Evolutionary conservation across 164 flowering plant genomes (phyloP).

Genomic region (Platanus orientalis): DNA sequence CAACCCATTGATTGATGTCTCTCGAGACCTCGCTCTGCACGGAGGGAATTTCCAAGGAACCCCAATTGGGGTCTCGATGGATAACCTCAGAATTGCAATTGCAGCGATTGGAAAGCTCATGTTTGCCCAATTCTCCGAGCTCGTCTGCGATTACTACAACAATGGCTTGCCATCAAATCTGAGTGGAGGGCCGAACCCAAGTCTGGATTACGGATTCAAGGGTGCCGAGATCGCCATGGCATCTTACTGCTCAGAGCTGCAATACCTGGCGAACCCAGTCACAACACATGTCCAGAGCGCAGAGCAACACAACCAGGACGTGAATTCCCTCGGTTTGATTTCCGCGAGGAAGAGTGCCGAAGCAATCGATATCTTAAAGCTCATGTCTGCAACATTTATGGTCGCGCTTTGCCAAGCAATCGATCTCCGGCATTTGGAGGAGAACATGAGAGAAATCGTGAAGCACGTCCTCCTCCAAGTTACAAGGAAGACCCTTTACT

Average conservation of each 20-base stretch:
- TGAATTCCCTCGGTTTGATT: conserved; percentile 45
- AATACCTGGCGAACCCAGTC: conserved; percentile 23
- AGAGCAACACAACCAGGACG: too few species aligned
- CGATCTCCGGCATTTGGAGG: conserved; percentile 50
- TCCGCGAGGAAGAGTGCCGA: conserved; percentile 49
- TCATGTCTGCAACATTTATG: conserved; percentile 45
- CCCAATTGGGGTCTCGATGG: conserved; percentile 36
- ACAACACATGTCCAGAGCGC: conserved; percentile 21
- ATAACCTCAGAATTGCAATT: conserved; percentile 29
- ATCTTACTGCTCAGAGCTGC: too few species aligned
- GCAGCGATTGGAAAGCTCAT: conserved; percentile 36
- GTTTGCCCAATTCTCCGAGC: too few species aligned
- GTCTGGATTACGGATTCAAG: too few species aligned
- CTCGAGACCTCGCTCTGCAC: conserved; percentile 19
- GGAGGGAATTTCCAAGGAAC: conserved; percentile 26
- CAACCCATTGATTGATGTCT: conserved; percentile 26
- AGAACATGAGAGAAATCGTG: conserved; percentile 39
- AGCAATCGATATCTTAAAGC: conserved; percentile 45
- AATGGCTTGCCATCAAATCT: conserved; percentile 32
- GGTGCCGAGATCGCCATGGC: too few species aligned
- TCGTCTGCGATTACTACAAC: conserved; percentile 30
- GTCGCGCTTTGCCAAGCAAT: conserved; percentile 55
- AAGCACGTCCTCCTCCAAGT: conserved; percentile 32
- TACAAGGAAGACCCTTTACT: conserved; percentile 36
- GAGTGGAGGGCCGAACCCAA: conserved; percentile 29